Conservation (phyloP, 129 eudicot genomes). For the Erigeron canadensis region DNA sequence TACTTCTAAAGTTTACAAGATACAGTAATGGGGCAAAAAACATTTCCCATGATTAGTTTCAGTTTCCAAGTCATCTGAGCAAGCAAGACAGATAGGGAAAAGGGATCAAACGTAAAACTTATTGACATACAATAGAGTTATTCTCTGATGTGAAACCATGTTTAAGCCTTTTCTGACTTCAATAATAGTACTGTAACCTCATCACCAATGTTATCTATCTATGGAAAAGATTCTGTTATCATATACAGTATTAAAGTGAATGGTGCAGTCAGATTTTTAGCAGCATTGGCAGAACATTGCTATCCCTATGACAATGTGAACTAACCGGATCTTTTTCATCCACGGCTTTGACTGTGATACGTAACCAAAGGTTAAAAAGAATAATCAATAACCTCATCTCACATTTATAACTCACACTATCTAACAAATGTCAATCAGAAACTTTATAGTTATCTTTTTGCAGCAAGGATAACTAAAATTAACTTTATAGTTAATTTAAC, state of each 20-base stretch:
- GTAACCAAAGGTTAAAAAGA: too few relatives aligned
- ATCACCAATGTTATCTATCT: not conserved
- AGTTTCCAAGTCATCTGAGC: not conserved
- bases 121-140: not conserved
- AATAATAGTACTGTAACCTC: not conserved
- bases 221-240: not conserved
- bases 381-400: too few relatives aligned
- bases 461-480: not conserved
- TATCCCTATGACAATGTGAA: not conserved
- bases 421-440: not conserved
- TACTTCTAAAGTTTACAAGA: not conserved
- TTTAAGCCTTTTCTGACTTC: not conserved
- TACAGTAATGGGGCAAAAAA: not conserved
- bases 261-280: conserved; percentile 1
- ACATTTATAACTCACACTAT: not conserved
- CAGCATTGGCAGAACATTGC: not conserved
- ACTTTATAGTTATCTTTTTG: not conserved
- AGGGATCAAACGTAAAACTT: not conserved
- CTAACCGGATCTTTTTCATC: not conserved
- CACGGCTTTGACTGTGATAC: too few relatives aligned
- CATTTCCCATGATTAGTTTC: conserved; percentile 3
- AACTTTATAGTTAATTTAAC: too few relatives aligned
- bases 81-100: not conserved
- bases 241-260: not conserved
- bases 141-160: not conserved